Evolutionary conservation across 1,284 basidiomycete species (phyloP), one percentile per base, ranked within the genome.

Genomic region (Amylostereum areolatum): DNA sequence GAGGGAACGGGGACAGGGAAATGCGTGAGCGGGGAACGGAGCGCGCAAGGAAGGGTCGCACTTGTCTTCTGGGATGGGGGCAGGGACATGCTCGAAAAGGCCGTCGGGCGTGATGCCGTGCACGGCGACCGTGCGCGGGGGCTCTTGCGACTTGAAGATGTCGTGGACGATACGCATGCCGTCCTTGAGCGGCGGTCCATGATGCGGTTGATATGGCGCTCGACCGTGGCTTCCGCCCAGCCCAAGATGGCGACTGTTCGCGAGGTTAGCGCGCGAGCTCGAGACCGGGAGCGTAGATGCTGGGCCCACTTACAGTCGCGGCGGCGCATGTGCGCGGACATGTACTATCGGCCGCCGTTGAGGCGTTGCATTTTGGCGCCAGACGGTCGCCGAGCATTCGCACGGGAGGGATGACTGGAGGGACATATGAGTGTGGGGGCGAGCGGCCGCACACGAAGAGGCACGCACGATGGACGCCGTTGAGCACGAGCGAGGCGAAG

Each of bases 271-370:
- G 34, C 34, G 34, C n/a, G 34, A 35, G n/a, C 9, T 9, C 9
- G 34, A 35, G n/a, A 18, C 18, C 18, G 1, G 18, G 18, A 18
- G 18, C 18, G 18, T 18, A 18, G 18, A 18, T 18, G 18, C 18
- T 18, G 18, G 8, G 34, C 34, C 8, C n/a, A 35, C 34, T 9
- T 35, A 35, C 34, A 43, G 41, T 43, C 41, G 18, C 41, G 3
- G 41, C 41, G 41, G n/a, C 41, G 41, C 41, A 43, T 43, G 28
- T 43, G 41, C 5, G 41, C 41, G 28, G 41, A 25, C 25, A 43
- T 25, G 28, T 43, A 43, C 28, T 43, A 3, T 8, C 41, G 41
- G 8, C 41, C 41, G 7, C 30, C 27, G 41, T 43, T 43, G 6
- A 12, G 25, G 41, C 30, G 25, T 8, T 12, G 25, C 41, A 43